Conservation (phyloP, 352 stramenopile species). For the Globisporangium perplexum region DNA sequence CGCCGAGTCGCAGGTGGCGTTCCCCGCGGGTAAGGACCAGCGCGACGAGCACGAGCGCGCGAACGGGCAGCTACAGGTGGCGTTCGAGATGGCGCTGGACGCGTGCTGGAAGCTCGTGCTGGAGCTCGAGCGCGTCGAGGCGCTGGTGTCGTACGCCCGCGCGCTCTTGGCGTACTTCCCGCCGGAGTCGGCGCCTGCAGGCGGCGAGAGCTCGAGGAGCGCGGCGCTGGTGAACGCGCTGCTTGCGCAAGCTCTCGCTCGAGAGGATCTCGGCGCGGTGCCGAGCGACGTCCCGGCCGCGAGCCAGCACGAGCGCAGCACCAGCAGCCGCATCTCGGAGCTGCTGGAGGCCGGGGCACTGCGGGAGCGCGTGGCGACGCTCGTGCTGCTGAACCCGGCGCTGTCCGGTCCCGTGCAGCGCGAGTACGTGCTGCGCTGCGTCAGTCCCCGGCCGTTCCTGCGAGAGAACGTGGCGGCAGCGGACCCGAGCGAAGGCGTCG, state of each 20-base stretch:
- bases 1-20: constrained; percentile 55
- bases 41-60: constrained; percentile 35
- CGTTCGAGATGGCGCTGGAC: constrained; percentile 78
- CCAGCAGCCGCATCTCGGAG: neutral
- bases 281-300: constrained; percentile 1
- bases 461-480: neutral
- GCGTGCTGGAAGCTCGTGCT: constrained; percentile 59
- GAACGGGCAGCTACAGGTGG: constrained; percentile 53
- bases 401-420: neutral
- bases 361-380: neutral
- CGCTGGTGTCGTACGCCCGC: constrained; percentile 34
- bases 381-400: neutral
- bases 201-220: neutral
- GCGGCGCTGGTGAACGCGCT: neutral
- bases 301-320: neutral
- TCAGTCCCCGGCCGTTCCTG: neutral
- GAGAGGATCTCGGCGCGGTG: neutral
- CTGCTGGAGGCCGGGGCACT: neutral
- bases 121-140: constrained; percentile 44
- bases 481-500: neutral
- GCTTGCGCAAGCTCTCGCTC: neutral
- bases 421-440: neutral
- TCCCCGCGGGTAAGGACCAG: constrained; percentile 30
- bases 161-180: neutral
- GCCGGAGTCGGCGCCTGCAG: neutral